phyloP scores from a whole-genome alignment of 768 basidiomycete species.

The Royoungia palumana region DNA sequence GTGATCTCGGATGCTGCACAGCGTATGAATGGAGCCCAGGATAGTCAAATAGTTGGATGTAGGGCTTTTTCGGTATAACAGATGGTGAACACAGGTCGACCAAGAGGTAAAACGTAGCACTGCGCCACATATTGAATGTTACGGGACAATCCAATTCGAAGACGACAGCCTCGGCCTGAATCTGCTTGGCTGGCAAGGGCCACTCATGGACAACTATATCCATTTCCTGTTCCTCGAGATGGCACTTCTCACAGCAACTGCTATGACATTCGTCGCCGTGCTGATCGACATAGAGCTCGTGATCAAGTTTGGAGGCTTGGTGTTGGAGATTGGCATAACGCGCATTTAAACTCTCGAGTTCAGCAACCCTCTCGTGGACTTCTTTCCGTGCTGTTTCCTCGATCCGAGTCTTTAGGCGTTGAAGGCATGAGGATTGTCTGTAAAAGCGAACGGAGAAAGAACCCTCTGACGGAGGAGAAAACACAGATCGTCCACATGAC shows the following conservation, averaged over 20 bases:
- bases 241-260: conserved; percentile 28
- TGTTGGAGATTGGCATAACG: neutral
- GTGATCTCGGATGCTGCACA: conserved; percentile 8
- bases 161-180: conserved; percentile 27
- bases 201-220: conserved; percentile 39
- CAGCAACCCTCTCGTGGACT: conserved; percentile 19
- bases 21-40: neutral
- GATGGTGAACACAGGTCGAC: conserved; percentile 30
- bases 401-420: conserved; percentile 27
- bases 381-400: conserved; percentile 21
- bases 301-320: neutral
- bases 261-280: neutral
- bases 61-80: neutral
- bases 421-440: conserved; percentile 10
- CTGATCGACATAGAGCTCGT: neutral
- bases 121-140: conserved; percentile 38
- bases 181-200: conserved; percentile 38
- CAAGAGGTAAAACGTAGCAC: conserved; percentile 25
- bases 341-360: conserved; percentile 25
- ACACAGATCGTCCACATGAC: conserved; percentile 34
- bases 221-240: conserved; percentile 13
- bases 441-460: conserved; percentile 38
- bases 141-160: conserved; percentile 42
- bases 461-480: conserved; percentile 16
- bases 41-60: conserved; percentile 4